Evolutionary conservation across 805 yeast genomes (phyloP), one percentile per base, ranked within the genome.

Genomic region (Metschnikowia picachoensis): DNA sequence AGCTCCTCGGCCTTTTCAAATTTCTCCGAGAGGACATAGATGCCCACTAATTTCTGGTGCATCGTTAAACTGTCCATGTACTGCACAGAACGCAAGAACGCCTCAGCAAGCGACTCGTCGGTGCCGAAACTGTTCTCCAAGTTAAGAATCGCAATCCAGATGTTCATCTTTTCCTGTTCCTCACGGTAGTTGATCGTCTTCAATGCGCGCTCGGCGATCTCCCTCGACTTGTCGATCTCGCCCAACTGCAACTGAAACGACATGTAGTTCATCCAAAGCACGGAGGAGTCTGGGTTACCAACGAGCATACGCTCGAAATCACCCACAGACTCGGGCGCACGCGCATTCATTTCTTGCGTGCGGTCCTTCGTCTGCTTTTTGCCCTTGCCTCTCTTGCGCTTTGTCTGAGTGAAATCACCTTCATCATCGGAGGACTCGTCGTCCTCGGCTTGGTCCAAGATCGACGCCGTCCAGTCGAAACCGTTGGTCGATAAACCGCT

Each of bases 241-340:
- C 96, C 87, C 52, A 92, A 74, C 66, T 91, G 97, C 53, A 94
- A 76, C 67, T 91, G 96, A 85, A 92, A 94, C 4, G 98, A 91
- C 97, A 94, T 94, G 69, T 87, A 94, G 68, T 91, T 88, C 87
- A 94, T 92, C 99, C 99, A 94, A 47, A 89, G 68, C 31, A 91
- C 79, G 1, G 99, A 92, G 3, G 96, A 88, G 71, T 88, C 85
- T 39, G 99, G 97, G 62, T 86, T 86, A 63, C 97, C 95, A 49
- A 94, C 78, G 45, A 94, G 76, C 54, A 94, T 70, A 60, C 99
- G 82, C 69, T 94, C 99, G 59, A 90, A 94, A 65, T 94, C 99
- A 39, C 82, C 71, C 36, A 82, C 86, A 47, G 97, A 89, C 67
- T 92, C 95, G 33, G 99, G 99, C 13, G 91, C 87, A 58, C 90